Evolutionary conservation across 176 grass and related monocot genomes (phyloP).

Genomic region (Dendrocalamus sinicus): DNA sequence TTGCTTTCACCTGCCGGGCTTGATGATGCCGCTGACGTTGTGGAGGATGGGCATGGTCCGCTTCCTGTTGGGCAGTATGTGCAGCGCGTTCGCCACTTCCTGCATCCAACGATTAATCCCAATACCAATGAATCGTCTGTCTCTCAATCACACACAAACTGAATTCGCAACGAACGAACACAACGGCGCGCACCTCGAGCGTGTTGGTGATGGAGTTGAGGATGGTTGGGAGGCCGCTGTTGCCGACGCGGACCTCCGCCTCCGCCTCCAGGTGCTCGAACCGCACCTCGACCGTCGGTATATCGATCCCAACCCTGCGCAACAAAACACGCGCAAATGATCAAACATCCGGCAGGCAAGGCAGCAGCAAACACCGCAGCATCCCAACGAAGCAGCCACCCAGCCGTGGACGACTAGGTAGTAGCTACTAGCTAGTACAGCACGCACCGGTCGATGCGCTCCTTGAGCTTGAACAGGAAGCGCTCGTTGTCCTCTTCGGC

Average conservation of each 20-base stretch:
- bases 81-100: constrained; percentile 66
- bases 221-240: constrained; percentile 64
- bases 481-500: constrained; percentile 79
- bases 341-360: too few species aligned
- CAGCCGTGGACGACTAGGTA: too few species aligned
- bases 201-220: constrained; percentile 72
- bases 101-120: constrained; percentile 31
- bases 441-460: constrained; percentile 71
- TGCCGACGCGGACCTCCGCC: constrained; percentile 63
- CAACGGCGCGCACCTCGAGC: constrained; percentile 55
- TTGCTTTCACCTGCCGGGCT: constrained; percentile 68
- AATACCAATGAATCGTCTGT: constrained; percentile 5
- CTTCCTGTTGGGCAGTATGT: constrained; percentile 80
- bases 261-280: constrained; percentile 62
- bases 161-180: neutral
- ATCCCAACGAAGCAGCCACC: too few species aligned
- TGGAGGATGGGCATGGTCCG: constrained; percentile 72
- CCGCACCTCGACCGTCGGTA: constrained; percentile 78
- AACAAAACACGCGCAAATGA: too few species aligned
- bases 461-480: constrained; percentile 78
- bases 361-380: too few species aligned
- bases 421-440: too few species aligned
- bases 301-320: constrained; percentile 64
- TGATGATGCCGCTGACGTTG: constrained; percentile 86
- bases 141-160: too few species aligned